Conservation (phyloP, 306 rosid species). For the Sicyos edulis region DNA sequence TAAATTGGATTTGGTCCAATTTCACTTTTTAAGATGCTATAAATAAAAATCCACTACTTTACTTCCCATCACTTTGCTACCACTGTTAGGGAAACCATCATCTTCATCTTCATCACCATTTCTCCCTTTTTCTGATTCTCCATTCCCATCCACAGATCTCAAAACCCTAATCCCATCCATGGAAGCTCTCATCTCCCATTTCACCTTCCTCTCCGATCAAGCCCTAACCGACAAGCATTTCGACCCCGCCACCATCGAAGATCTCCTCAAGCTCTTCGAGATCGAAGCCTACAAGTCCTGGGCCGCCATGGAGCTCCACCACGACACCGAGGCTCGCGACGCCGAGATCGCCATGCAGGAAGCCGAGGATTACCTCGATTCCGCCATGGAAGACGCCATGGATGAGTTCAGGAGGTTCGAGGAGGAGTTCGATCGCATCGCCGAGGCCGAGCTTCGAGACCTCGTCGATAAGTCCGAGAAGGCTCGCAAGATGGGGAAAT, state of each 20-base stretch:
- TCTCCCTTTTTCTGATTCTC: not conserved
- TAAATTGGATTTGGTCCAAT: too few relatives aligned
- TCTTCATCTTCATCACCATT: too few relatives aligned
- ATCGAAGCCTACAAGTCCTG: conserved; percentile 87
- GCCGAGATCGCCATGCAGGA: conserved; percentile 50
- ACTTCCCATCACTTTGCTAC: too few relatives aligned
- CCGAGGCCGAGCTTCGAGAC: conserved; percentile 37
- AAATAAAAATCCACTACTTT: too few relatives aligned
- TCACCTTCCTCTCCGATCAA: conserved; percentile 62
- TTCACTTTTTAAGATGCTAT: too few relatives aligned
- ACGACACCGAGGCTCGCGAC: conserved; percentile 42
- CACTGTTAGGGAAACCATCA: too few relatives aligned
- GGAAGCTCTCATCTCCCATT: conserved; percentile 75
- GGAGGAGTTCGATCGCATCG: conserved; percentile 50
- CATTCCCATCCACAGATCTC: not conserved
- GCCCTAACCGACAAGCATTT: conserved; percentile 71
- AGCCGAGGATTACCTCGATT: conserved; percentile 67
- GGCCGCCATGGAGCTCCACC: conserved; percentile 73
- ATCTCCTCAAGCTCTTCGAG: conserved; percentile 77
- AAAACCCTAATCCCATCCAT: conserved; percentile 18
- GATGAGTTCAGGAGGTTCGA: conserved; percentile 75
- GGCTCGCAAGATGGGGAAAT: conserved; percentile 62
- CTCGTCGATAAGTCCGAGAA: conserved; percentile 50
- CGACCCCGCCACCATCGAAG: conserved; percentile 70
- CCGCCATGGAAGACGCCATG: conserved; percentile 38